These are phyloP conservation scores for Metschnikowia koreensis DNA, from an alignment of 805 yeast species.

Conservation along the genomic window DNA sequence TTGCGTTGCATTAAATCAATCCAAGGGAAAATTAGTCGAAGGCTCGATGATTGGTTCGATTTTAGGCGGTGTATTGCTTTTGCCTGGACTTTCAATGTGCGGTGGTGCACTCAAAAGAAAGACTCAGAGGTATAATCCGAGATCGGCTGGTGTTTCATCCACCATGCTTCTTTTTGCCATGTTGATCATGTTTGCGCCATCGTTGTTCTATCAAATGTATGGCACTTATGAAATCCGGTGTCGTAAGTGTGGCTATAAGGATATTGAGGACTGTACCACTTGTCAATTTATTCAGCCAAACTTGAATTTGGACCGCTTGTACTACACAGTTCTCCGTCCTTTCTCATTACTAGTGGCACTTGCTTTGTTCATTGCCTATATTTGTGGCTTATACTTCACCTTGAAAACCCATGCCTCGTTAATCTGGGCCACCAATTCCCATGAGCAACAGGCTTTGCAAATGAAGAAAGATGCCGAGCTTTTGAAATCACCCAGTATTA, in stretches of 20 bases:
- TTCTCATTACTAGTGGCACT: constrained; percentile 78
- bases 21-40: constrained; percentile 87
- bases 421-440: constrained; percentile 74
- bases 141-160: constrained; percentile 95
- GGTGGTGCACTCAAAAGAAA: constrained; percentile 92
- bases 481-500: constrained; percentile 38
- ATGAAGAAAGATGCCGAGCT: constrained; percentile 23
- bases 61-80: constrained; percentile 82
- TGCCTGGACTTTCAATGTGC: constrained; percentile 97
- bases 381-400: constrained; percentile 88
- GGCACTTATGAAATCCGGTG: constrained; percentile 84
- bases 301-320: constrained; percentile 65
- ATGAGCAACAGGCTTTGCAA: constrained; percentile 26
- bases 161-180: constrained; percentile 92
- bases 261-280: constrained; percentile 51
- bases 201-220: constrained; percentile 83
- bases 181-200: constrained; percentile 89
- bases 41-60: constrained; percentile 95
- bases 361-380: constrained; percentile 77
- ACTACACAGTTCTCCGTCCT: constrained; percentile 70
- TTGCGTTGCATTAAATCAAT: constrained; percentile 84
- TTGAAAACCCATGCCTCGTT: constrained; percentile 93
- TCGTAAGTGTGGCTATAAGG: constrained; percentile 42
- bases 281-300: constrained; percentile 82
- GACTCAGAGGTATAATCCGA: constrained; percentile 93